Evolutionary conservation across 2,329 filamentous ascomycete species (phyloP), one percentile per base, ranked within the genome.

Genomic region (Tolypocladium pustulatum): DNA sequence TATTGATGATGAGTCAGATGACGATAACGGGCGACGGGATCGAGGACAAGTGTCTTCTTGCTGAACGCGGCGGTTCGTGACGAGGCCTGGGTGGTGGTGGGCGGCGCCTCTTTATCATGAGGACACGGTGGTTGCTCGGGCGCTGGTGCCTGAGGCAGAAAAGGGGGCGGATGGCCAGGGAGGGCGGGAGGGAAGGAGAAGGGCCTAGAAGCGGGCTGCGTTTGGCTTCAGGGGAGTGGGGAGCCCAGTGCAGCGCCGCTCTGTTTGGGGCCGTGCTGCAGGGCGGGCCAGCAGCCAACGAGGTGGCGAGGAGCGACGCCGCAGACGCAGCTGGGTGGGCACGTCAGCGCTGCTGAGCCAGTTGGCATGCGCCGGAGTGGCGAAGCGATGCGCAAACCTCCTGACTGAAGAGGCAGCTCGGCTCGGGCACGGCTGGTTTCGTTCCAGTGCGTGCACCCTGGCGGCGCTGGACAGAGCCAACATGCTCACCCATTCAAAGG

Each of bases 91-190:
- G 51, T 46, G 61, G 64, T 57, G 66, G 63, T 64, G 36, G 63
- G 67, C 56, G 59, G 63, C 63, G 59, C 57, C 62, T 70, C 67
- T 73, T 73, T 74, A 74, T 73, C 65, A 63, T 66, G 60, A 69
- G 67, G 67, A 67, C 67, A 69, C 65, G 62, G 60, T 67, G 61
- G 63, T 62, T 52, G 32, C 59, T 54, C 59, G 34, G 51, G 2
- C 25, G 34, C 13, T 9, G 55, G 1, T 62, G 64, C 63, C 64
- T 67, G 59, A 66, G 65, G 65, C 64, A 62, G 53, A 54, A 49
- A 62, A 56, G 58, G 55, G 54, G 54, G 43, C 37, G 17, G 25
- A 41, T 13, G 36, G 12, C 7, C 17, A 34, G 49, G 49, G 30
- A 25, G 22, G 25, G 22, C 38, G 54, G 22, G 38, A 56, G n/a